A percentile compares a stretch with the other conserved stretches of the same genome.
These are phyloP conservation scores for Podospora fimiseda DNA, from an alignment of 495 filamentous ascomycete species.

Conservation along the genomic window DNA sequence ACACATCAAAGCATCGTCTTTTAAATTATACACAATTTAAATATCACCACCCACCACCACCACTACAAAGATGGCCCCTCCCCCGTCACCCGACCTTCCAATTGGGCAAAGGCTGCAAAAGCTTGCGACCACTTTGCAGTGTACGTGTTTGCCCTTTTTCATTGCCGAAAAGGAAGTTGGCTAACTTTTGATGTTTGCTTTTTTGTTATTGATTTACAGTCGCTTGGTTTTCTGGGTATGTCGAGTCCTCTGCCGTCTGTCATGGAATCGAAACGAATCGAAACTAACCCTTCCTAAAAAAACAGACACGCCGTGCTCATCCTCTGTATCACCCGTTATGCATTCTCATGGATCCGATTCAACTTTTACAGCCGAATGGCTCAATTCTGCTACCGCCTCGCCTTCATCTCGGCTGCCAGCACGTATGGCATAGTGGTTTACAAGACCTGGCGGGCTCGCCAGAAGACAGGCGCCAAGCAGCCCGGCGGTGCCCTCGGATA, in stretches of 20 bases:
- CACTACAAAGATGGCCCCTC: slow-evolving; percentile 61
- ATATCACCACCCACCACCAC: not conserved
- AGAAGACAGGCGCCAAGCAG: slow-evolving; percentile 55
- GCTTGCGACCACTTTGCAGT: slow-evolving; percentile 81
- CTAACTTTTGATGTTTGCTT: slow-evolving; percentile 20
- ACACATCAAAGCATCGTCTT: slow-evolving; percentile 5
- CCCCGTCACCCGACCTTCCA: slow-evolving; percentile 63
- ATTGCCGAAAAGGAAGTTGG: too few species aligned
- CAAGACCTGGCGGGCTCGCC: slow-evolving; percentile 85
- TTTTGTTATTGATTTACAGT: slow-evolving; percentile 27
- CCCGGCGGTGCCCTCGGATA: slow-evolving; percentile 55
- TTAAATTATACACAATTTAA: not conserved
- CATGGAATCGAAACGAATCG: not conserved
- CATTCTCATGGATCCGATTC: slow-evolving; percentile 74
- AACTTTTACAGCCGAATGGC: slow-evolving; percentile 70
- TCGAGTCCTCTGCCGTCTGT: slow-evolving; percentile 19
- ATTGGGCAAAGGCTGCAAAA: slow-evolving; percentile 65
- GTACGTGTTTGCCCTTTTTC: slow-evolving; percentile 44
- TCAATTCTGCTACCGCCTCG: slow-evolving; percentile 75
- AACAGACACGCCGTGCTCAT: slow-evolving; percentile 76
- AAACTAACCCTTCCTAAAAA: too few species aligned
- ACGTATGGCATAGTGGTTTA: slow-evolving; percentile 99
- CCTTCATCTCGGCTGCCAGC: slow-evolving; percentile 78
- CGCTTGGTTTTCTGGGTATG: slow-evolving; percentile 88
- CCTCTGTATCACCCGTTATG: slow-evolving; percentile 73